These are phyloP conservation scores for Fomitopsis betulina DNA, from an alignment of 1,284 basidiomycete species.

Conservation along the genomic window DNA sequence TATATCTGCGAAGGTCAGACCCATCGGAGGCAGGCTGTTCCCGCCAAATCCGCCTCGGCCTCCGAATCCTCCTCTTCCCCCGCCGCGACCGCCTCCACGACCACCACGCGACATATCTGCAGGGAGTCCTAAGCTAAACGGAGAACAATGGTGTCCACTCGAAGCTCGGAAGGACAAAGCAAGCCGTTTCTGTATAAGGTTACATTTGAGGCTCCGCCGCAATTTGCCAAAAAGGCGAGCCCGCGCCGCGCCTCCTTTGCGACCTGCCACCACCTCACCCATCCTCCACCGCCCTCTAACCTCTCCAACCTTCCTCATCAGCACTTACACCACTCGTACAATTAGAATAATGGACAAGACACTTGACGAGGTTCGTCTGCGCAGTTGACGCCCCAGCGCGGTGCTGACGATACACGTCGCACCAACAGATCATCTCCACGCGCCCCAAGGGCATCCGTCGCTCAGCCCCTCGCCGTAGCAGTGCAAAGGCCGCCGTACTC, in stretches of 20 bases:
- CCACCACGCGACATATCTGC: constrained; percentile 57
- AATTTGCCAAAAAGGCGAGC: constrained; percentile 13
- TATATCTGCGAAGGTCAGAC: constrained; percentile 73
- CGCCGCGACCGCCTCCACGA: constrained; percentile 34
- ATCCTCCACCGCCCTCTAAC: constrained; percentile 10
- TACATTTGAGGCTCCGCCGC: constrained; percentile 19
- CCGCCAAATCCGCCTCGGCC: constrained; percentile 35
- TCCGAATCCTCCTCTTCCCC: constrained; percentile 53
- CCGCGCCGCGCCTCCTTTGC: constrained; percentile 15
- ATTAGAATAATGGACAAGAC: constrained; percentile 68
- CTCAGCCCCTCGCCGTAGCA: constrained; percentile 34
- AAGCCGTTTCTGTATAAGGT: constrained; percentile 5
- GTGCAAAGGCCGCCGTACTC: constrained; percentile 48
- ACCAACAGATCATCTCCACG: constrained; percentile 67
- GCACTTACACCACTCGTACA: constrained; percentile 3
- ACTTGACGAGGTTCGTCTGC: constrained; percentile 75
- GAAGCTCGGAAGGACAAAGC: constrained; percentile 2
- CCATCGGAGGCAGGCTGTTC: constrained; percentile 62
- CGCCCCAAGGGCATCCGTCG: constrained; percentile 53
- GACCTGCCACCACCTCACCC: constrained; percentile 22
- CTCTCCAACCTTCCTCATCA: constrained; percentile 5
- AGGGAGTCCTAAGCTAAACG: neutral
- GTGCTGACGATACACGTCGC: constrained; percentile 16
- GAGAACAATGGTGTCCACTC: neutral
- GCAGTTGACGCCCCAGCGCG: constrained; percentile 12